Evolutionary conservation across 768 basidiomycete genomes (phyloP), one percentile per base, ranked within the genome.

Genomic region (Suillus alpinus): DNA sequence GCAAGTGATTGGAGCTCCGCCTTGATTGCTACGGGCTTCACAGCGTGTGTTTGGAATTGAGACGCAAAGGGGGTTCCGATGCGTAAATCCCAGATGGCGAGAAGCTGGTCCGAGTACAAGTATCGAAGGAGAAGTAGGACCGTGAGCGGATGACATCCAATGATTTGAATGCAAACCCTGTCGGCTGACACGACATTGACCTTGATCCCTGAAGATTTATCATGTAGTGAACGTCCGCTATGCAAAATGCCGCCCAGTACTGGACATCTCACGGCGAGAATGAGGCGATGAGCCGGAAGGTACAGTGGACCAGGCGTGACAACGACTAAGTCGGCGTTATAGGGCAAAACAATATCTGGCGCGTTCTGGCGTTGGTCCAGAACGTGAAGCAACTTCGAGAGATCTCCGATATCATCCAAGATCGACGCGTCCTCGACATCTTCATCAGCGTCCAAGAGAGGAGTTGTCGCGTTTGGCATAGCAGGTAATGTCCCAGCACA

Each of bases 41-140:
- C 72, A 32, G 78, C 80, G 13, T 83, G 60, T 16, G 51, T 61
- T 7, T 68, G 60, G n/a, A 83, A 75, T 23, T 78, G 73, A 5
- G 66, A 68, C 31, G 79, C 76, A 2, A 89, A 72, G 1, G 75
- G 70, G 0, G 75, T 64, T 5, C 75, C 79, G 12, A 92, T 79
- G 18, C 94, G 84, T 13, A 80, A 78, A 70, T 98, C 95, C 92
- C 94, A 95, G 14, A 95, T 72, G 0, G 92, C 86, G 12, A 92
- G 77, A 1, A 95, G 73, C 43, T 87, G 83, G 70, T 99, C 96
- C 1, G 91, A 83, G 73, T 98, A 98, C n/a, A 98, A 73, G 68
- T 94, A 98, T 26, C 86, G 81, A 20, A 97, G 71, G 20, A 98
- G 76, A 23, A 96, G 80, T 16, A 97, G 81, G 16, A 89, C 73